Conservation (phyloP, 371 early-diverging fungal genomes). For the Thermomucor indicae-seudaticae region DNA sequence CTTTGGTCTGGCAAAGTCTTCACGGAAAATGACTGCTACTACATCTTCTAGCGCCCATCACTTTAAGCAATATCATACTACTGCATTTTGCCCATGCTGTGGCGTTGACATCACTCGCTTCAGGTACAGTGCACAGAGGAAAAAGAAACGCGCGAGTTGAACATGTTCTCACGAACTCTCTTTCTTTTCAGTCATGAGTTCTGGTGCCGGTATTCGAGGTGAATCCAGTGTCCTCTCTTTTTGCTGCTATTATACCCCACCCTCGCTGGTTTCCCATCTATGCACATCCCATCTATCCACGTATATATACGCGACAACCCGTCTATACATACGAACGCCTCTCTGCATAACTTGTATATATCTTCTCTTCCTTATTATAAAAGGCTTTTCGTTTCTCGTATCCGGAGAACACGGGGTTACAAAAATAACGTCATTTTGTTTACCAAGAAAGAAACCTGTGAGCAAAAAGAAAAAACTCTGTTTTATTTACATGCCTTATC, state of each 20-base stretch:
- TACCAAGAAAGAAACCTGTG: no score
- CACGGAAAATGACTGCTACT: not conserved
- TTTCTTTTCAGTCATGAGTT: conserved; percentile 4
- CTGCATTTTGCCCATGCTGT: conserved; percentile 3
- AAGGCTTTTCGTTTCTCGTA: no score
- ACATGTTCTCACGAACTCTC: not conserved
- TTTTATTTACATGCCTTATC: conserved; percentile 22
- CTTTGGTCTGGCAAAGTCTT: not conserved
- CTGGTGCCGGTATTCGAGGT: conserved; percentile 6
- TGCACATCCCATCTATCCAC: not conserved
- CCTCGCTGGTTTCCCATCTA: conserved; percentile 18
- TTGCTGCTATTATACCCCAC: conserved; percentile 89
- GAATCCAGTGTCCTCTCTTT: conserved; percentile 58
- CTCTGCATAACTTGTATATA: no score
- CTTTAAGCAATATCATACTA: not conserved
- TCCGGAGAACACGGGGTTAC: no score
- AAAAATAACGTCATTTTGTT: no score
- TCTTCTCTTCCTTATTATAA: no score
- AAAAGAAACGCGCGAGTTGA: not conserved
- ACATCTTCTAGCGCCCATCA: not conserved
- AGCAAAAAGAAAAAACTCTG: no score
- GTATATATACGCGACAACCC: not conserved
- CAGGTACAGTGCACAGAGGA: not conserved
- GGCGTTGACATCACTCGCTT: conserved; percentile 9
- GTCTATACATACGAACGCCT: no score